A percentile compares a stretch with the other conserved stretches of the same genome.
These are phyloP conservation scores for Trichoderma koningiopsis DNA, from an alignment of 2,329 filamentous ascomycete species.

Conservation along the genomic window DNA sequence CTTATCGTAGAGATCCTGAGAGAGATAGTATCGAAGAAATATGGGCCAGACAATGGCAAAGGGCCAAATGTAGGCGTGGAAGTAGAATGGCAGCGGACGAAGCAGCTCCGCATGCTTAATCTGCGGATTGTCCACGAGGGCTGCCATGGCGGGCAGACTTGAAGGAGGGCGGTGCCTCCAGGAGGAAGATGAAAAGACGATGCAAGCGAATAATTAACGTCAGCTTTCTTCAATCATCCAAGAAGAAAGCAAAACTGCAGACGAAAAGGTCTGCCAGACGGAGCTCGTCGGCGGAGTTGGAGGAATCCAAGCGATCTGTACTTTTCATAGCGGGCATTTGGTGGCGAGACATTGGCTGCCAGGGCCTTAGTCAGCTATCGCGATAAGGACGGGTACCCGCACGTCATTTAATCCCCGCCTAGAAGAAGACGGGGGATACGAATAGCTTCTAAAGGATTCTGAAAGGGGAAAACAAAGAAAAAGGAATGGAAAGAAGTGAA, in stretches of 20 bases:
- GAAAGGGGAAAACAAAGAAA: background rate
- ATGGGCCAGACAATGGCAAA: conserved; percentile 89
- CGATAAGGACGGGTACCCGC: conserved; percentile 12
- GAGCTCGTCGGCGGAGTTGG: conserved; percentile 6
- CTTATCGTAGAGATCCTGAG: conserved; percentile 79
- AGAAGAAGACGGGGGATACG: background rate
- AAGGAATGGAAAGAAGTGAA: background rate
- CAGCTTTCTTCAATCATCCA: conserved; percentile 19
- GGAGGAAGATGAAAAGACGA: background rate
- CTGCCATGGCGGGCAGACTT: conserved; percentile 53
- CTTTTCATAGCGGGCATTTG: conserved; percentile 25
- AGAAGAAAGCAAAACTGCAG: conserved; percentile 1
- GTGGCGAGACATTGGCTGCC: conserved; percentile 18
- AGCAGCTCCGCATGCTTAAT: conserved; percentile 87
- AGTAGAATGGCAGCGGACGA: conserved; percentile 76
- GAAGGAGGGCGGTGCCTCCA: conserved; percentile 11
- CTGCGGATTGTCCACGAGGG: conserved; percentile 86
- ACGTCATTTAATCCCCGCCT: conserved; percentile 16
- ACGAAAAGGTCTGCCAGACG: background rate
- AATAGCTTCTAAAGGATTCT: background rate
- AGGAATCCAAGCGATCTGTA: conserved; percentile 29
- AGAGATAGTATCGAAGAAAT: conserved; percentile 87
- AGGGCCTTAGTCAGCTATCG: conserved; percentile 18
- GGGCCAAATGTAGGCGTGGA: conserved; percentile 91
- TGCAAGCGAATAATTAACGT: background rate